These are phyloP conservation scores for Trichoderma arundinaceum DNA, from an alignment of 2,329 filamentous ascomycete genomes.

Conservation along the genomic window DNA sequence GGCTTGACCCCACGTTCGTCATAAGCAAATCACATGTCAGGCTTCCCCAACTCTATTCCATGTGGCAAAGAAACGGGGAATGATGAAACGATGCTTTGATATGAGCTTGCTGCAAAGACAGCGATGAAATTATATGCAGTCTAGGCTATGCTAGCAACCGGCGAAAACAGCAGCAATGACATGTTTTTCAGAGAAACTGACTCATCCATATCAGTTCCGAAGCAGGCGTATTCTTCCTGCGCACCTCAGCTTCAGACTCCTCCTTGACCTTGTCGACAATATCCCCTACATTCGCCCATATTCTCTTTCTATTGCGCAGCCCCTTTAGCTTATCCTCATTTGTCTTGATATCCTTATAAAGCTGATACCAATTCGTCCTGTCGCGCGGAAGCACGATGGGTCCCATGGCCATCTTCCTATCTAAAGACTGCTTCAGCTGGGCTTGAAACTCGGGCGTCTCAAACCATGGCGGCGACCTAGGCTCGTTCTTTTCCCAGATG, in stretches of 20 bases:
- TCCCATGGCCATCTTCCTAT: conserved; percentile 12
- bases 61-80: too few relatives aligned
- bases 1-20: conserved; percentile 9
- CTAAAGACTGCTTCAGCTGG: conserved; percentile 9
- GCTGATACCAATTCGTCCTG: conserved; percentile 33
- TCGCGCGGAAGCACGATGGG: conserved; percentile 11
- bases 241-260: background rate
- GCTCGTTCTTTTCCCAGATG: conserved; percentile 14
- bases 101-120: too few relatives aligned
- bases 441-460: conserved; percentile 17
- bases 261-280: conserved; percentile 19
- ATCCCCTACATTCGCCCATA: conserved; percentile 26
- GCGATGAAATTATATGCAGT: too few relatives aligned
- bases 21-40: conserved; percentile 23
- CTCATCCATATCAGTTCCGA: background rate
- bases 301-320: conserved; percentile 32
- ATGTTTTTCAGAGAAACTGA: background rate
- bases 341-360: conserved; percentile 26
- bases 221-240: background rate
- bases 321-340: conserved; percentile 18
- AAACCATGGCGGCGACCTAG: conserved; percentile 23
- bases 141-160: too few relatives aligned
- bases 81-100: too few relatives aligned
- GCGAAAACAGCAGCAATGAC: too few relatives aligned
- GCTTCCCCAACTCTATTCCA: too few relatives aligned